phyloP scores from a whole-genome alignment of 257 asterid species.

The Rehmannia glutinosa region DNA sequence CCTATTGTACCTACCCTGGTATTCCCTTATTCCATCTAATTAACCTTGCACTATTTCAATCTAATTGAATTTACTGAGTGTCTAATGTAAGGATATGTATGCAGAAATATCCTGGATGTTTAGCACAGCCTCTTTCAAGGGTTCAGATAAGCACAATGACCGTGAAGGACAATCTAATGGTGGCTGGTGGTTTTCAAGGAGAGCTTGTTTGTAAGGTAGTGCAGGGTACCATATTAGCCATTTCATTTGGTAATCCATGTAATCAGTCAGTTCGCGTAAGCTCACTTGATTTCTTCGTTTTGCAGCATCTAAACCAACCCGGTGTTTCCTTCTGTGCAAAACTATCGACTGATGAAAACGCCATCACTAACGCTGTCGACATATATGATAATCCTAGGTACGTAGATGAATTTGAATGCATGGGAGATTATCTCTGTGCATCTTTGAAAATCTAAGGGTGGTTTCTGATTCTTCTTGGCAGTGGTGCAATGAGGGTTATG shows the following conservation, averaged over 20 bases:
- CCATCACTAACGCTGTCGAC: slow-evolving; percentile 76
- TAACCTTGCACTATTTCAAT: neutral
- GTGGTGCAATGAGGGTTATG: slow-evolving; percentile 57
- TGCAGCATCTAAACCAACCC: slow-evolving; percentile 56
- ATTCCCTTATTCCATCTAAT: neutral
- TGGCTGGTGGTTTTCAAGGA: slow-evolving; percentile 77
- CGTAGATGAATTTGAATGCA: neutral
- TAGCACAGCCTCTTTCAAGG: slow-evolving; percentile 50
- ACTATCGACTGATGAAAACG: slow-evolving; percentile 52
- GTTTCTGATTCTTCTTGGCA: slow-evolving; percentile 10
- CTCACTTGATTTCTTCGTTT: neutral
- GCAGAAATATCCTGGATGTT: slow-evolving; percentile 56
- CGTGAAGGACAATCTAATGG: slow-evolving; percentile 63
- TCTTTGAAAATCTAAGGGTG: neutral
- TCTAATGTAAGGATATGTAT: neutral
- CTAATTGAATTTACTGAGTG: neutral
- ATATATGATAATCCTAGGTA: slow-evolving; percentile 45
- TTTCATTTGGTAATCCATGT: neutral
- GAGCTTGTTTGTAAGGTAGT: slow-evolving; percentile 78
- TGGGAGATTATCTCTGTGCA: neutral
- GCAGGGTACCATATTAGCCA: neutral
- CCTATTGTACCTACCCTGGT: slow-evolving; percentile 67
- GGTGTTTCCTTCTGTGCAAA: slow-evolving; percentile 63
- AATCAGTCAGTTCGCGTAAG: neutral
- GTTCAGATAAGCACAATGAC: slow-evolving; percentile 74